Evolutionary conservation across 192 early-diverging fungal species (phyloP).

Genomic region (Backusella liffmaniae): DNA sequence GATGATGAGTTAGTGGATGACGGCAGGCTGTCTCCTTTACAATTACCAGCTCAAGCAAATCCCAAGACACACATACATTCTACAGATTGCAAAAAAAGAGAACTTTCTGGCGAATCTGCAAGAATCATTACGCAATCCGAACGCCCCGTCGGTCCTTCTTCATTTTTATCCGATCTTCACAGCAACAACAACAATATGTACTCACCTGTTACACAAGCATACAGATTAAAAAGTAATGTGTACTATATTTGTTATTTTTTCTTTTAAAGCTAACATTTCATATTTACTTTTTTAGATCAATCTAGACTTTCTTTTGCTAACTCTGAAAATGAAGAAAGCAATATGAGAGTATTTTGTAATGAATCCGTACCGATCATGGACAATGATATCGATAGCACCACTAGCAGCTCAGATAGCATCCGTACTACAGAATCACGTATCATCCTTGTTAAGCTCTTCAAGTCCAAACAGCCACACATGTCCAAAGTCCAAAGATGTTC

Average conservation of each 20-base stretch:
- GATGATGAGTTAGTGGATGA: constrained; percentile 11
- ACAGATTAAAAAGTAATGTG: neutral
- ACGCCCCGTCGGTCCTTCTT: constrained; percentile 23
- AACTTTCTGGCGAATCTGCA: constrained; percentile 14
- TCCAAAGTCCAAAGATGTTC: neutral
- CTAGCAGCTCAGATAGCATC: neutral
- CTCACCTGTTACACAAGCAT: neutral
- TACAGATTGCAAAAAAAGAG: neutral
- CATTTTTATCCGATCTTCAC: constrained; percentile 16
- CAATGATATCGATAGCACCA: neutral
- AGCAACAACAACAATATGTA: constrained; percentile 5
- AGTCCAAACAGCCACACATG: neutral
- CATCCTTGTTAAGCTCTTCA: neutral
- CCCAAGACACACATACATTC: neutral
- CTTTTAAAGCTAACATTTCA: neutral
- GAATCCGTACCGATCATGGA: constrained; percentile 6
- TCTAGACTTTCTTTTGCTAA: constrained; percentile 3
- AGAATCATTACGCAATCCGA: constrained; percentile 8
- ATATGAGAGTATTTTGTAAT: constrained; percentile 12
- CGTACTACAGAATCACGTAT: constrained; percentile 1
- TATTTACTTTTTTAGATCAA: neutral
- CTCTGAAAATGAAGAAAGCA: constrained; percentile 9
- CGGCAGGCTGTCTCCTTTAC: constrained; percentile 22
- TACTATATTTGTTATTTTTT: neutral
- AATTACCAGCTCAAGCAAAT: constrained; percentile 26